A percentile compares a stretch with the other conserved stretches of the same genome.
Conservation (phyloP, 768 basidiomycete species). For the Trametes meyenii region DNA sequence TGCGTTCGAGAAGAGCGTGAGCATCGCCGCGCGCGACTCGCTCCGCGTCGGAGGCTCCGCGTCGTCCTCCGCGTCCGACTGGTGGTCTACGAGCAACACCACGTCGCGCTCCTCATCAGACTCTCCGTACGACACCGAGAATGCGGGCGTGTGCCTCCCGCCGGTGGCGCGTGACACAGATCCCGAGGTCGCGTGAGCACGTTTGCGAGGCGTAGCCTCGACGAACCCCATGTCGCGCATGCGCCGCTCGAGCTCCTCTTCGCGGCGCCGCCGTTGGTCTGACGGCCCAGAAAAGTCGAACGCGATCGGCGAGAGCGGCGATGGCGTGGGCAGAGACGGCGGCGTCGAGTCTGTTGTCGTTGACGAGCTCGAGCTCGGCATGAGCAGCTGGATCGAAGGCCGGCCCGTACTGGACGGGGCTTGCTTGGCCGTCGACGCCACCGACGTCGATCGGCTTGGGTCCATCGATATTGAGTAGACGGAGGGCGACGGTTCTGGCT, state of each 20-base stretch:
- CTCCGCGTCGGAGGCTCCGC: background rate
- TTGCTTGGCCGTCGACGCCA: no score
- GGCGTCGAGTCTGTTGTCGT: background rate
- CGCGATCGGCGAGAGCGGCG: conserved; percentile 21
- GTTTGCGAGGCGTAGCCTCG: conserved; percentile 7
- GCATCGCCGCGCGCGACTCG: conserved; percentile 16
- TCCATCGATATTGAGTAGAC: no score
- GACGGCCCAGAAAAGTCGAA: conserved; percentile 13
- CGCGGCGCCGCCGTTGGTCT: conserved; percentile 16
- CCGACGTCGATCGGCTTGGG: no score
- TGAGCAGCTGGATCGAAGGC: no score
- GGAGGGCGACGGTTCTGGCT: no score
- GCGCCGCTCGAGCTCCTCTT: conserved; percentile 14
- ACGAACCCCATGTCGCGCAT: conserved; percentile 23
- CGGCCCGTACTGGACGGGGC: no score
- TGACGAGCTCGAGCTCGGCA: no score
- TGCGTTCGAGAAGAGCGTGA: conserved; percentile 6
- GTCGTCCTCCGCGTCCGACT: background rate
- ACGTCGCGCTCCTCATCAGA: conserved; percentile 16
- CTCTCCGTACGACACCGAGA: background rate
- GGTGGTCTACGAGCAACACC: conserved; percentile 15
- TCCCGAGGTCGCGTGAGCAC: background rate
- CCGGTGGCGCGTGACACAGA: background rate
- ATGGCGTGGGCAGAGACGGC: conserved; percentile 1
- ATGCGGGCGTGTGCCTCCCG: background rate